Conservation (phyloP, 2,329 filamentous ascomycete species). For the Lasiodiplodia citricola region DNA sequence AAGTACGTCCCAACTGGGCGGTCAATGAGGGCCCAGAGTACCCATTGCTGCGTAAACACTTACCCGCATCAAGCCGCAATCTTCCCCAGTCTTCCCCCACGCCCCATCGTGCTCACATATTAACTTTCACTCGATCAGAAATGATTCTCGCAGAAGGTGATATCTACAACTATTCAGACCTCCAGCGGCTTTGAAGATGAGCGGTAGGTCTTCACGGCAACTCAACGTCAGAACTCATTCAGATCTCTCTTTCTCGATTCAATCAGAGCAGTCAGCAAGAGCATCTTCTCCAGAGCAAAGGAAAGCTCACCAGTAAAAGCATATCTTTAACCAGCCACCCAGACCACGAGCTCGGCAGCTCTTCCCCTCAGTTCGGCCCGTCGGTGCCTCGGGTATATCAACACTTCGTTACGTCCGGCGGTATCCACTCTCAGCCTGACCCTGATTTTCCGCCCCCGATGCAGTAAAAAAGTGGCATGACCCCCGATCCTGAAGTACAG, state of each 20-base stretch:
- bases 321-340: background rate
- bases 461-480: background rate
- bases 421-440: background rate
- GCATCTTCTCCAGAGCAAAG: background rate
- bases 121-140: background rate
- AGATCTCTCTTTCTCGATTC: background rate
- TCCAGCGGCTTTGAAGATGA: background rate
- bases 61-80: background rate
- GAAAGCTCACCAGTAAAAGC: background rate
- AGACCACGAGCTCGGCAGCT: background rate
- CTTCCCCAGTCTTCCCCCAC: background rate
- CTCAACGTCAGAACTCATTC: background rate
- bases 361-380: background rate
- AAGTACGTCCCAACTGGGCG: background rate
- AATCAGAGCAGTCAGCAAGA: background rate
- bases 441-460: background rate
- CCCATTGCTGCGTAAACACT: background rate
- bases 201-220: background rate
- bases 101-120: background rate
- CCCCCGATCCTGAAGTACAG: background rate
- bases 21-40: background rate
- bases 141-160: background rate
- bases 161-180: background rate
- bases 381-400: background rate
- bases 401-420: background rate